phyloP scores from a whole-genome alignment of 331 rosid genomes.

The Quercus lobata region DNA sequence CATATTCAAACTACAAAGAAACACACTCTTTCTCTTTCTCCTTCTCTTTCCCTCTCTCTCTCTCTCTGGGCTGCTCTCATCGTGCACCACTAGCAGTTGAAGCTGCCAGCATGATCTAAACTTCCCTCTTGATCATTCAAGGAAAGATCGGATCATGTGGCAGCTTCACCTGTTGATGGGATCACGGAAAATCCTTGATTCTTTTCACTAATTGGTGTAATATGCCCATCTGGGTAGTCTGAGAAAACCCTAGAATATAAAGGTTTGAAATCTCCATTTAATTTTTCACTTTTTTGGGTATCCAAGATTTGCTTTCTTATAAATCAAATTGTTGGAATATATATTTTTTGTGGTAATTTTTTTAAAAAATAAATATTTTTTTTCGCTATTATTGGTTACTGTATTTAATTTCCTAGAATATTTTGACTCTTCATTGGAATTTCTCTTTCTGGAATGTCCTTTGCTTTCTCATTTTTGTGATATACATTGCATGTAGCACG shows the following conservation, averaged over 20 bases:
- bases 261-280: not conserved
- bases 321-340: not conserved
- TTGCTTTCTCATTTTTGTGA: not conserved
- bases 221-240: not conserved
- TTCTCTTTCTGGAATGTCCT: not conserved
- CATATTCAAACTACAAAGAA: not conserved
- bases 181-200: constrained; percentile 30
- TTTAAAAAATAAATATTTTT: too few relatives aligned
- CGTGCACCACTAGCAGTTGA: constrained; percentile 72
- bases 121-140: constrained; percentile 37
- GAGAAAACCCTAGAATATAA: not conserved
- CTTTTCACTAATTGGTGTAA: not conserved
- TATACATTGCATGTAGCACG: not conserved
- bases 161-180: constrained; percentile 70
- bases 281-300: not conserved
- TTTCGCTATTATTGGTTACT: not conserved
- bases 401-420: not conserved
- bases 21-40: not conserved
- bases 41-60: constrained; percentile 8
- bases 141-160: constrained; percentile 76
- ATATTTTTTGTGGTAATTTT: not conserved
- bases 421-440: not conserved
- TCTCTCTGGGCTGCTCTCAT: not conserved
- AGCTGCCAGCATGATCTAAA: constrained; percentile 98
- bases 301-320: not conserved